phyloP scores from a whole-genome alignment of 2,329 filamentous ascomycete genomes.

The Acarospora socialis region DNA sequence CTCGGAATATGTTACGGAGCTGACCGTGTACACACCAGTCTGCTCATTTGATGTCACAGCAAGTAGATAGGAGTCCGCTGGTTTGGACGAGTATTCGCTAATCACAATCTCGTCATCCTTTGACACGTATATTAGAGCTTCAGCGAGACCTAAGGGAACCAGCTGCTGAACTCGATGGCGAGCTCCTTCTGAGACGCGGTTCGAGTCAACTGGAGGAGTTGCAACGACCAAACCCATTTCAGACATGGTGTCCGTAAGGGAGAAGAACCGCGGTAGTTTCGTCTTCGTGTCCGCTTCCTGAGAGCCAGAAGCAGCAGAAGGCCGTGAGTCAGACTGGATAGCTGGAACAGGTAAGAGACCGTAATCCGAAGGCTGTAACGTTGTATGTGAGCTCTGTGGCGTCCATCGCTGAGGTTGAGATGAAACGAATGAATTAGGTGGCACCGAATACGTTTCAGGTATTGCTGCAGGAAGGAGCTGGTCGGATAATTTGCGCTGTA shows the following conservation, averaged over 20 bases:
- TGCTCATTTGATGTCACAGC: conserved; percentile 71
- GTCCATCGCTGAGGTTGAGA: conserved; percentile 40
- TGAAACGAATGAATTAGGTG: conserved; percentile 71
- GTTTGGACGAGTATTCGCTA: conserved; percentile 14
- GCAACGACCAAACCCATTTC: conserved; percentile 74
- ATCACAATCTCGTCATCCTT: conserved; percentile 8
- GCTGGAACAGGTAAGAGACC: conserved; percentile 32
- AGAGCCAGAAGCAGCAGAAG: conserved; percentile 43
- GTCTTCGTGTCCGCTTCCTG: too few species aligned
- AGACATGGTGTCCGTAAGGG: conserved; percentile 69
- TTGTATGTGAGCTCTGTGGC: conserved; percentile 22
- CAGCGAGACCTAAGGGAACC: conserved; percentile 5
- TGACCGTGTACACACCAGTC: conserved; percentile 65
- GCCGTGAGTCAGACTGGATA: conserved; percentile 39
- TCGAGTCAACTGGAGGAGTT: conserved; percentile 23
- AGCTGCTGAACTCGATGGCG: too few species aligned
- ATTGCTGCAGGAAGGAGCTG: conserved; percentile 36
- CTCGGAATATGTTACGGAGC: conserved; percentile 65
- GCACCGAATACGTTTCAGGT: too few species aligned
- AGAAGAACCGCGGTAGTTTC: conserved; percentile 53
- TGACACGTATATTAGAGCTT: conserved; percentile 11
- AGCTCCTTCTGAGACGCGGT: too few species aligned
- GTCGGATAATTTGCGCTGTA: conserved; percentile 60
- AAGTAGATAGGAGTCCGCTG: conserved; percentile 47
- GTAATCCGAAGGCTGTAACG: conserved; percentile 21